Percentiles rank a stretch among this genome's conserved stretches.
These are phyloP conservation scores for Suillus fuscotomentosus DNA, from an alignment of 768 basidiomycete species.

Conservation along the genomic window DNA sequence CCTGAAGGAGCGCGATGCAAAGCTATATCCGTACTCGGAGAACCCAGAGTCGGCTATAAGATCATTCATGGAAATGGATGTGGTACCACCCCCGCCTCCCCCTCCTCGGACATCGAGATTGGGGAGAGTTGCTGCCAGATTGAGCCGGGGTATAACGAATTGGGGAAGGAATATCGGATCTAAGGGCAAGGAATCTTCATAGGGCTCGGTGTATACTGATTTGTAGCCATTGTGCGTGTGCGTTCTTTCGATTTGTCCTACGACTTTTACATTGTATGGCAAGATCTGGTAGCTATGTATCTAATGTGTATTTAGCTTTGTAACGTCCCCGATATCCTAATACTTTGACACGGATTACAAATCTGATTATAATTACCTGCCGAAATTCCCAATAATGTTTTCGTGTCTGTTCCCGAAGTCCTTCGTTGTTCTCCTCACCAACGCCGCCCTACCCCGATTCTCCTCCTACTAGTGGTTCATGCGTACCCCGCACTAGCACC, in stretches of 20 bases:
- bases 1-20: background rate
- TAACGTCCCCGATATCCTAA: background rate
- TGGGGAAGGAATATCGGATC: constrained; percentile 29
- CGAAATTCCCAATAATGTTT: too few species aligned
- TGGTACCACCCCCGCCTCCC: constrained; percentile 6
- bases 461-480: too few species aligned
- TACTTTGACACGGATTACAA: too few species aligned
- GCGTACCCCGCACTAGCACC: too few species aligned
- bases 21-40: background rate
- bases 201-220: background rate
- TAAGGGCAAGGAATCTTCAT: constrained; percentile 7
- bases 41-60: constrained; percentile 9
- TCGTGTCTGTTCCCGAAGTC: too few species aligned
- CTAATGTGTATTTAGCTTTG: constrained; percentile 12
- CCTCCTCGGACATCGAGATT: constrained; percentile 17
- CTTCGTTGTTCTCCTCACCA: too few species aligned
- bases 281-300: constrained; percentile 20
- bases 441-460: too few species aligned
- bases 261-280: background rate
- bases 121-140: constrained; percentile 20
- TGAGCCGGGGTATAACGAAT: constrained; percentile 26
- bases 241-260: constrained; percentile 11
- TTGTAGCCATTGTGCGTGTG: constrained; percentile 1
- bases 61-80: constrained; percentile 36
- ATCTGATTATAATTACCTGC: too few species aligned